Evolutionary conservation across 164 flowering plant species (phyloP).

Genomic region (Warburgia ugandensis): DNA sequence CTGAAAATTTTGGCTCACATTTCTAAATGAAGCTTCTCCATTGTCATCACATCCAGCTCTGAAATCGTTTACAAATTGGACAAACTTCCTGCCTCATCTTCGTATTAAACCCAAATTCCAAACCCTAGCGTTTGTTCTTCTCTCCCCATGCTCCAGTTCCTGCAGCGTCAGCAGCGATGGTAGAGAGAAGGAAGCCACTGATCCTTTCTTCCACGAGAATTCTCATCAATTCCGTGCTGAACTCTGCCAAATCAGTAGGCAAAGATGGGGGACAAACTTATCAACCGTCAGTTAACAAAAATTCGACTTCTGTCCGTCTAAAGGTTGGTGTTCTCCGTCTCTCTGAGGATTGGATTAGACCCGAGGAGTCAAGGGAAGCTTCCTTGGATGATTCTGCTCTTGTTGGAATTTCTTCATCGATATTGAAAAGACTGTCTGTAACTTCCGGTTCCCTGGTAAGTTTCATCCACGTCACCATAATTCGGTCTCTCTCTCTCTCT

Average conservation of each 20-base stretch:
- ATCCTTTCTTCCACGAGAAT: constrained; percentile 57
- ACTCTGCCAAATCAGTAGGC: constrained; percentile 12
- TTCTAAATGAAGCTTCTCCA: no score
- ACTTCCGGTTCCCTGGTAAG: constrained; percentile 74
- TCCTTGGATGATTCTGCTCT: constrained; percentile 49
- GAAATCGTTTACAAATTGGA: no score
- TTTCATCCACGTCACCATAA: no score
- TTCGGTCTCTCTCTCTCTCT: no score
- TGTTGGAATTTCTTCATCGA: constrained; percentile 52
- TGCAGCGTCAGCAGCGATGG: constrained; percentile 26
- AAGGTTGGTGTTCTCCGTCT: constrained; percentile 62
- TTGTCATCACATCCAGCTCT: no score
- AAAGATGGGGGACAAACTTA: background rate
- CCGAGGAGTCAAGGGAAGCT: constrained; percentile 9
- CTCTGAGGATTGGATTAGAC: constrained; percentile 10
- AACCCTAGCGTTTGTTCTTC: no score
- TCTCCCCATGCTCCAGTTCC: no score
- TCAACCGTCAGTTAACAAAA: constrained; percentile 1
- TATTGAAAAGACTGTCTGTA: constrained; percentile 47
- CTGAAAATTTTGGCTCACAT: no score
- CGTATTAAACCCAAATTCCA: no score
- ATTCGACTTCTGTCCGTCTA: constrained; percentile 17
- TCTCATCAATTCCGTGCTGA: constrained; percentile 41
- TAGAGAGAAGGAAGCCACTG: constrained; percentile 68
- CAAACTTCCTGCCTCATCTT: no score